Evolutionary conservation across 2,329 filamentous ascomycete genomes (phyloP).

Genomic region (Hortaea sp.): DNA sequence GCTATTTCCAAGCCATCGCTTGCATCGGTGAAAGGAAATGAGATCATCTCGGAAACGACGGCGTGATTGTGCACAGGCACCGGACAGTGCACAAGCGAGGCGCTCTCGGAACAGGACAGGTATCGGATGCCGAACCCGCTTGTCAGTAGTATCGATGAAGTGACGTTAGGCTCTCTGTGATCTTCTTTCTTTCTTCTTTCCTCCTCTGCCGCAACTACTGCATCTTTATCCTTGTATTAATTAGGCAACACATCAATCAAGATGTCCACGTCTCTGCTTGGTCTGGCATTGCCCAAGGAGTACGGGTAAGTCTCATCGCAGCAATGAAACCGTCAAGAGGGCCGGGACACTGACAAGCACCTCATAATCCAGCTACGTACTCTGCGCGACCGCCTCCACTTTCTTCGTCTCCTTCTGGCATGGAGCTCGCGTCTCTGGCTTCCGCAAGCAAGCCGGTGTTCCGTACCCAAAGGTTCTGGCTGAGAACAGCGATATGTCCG

Average conservation of each 20-base stretch:
- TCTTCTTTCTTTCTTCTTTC: too few species aligned
- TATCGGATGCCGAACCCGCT: too few species aligned
- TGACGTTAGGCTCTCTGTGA: too few species aligned
- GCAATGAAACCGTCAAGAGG: neutral
- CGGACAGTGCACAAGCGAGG: too few species aligned
- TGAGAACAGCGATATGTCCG: conserved; percentile 41
- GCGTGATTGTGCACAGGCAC: too few species aligned
- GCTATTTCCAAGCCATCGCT: too few species aligned
- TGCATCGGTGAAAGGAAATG: too few species aligned
- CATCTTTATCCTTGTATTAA: neutral
- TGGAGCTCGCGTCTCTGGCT: conserved; percentile 32
- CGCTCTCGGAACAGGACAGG: too few species aligned
- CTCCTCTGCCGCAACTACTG: neutral
- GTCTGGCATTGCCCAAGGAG: conserved; percentile 1
- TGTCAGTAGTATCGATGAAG: too few species aligned
- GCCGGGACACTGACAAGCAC: neutral
- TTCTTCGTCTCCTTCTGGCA: conserved; percentile 46
- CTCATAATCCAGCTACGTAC: conserved; percentile 39
- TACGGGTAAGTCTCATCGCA: neutral
- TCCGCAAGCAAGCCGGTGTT: conserved; percentile 44
- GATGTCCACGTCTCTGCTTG: neutral
- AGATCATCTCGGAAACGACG: too few species aligned
- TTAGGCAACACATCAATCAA: neutral
- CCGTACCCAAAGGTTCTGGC: conserved; percentile 51
- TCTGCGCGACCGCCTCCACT: conserved; percentile 43